These are phyloP conservation scores for Suaeda aralocaspica DNA, from an alignment of 148 eudicot species.

Conservation along the genomic window DNA sequence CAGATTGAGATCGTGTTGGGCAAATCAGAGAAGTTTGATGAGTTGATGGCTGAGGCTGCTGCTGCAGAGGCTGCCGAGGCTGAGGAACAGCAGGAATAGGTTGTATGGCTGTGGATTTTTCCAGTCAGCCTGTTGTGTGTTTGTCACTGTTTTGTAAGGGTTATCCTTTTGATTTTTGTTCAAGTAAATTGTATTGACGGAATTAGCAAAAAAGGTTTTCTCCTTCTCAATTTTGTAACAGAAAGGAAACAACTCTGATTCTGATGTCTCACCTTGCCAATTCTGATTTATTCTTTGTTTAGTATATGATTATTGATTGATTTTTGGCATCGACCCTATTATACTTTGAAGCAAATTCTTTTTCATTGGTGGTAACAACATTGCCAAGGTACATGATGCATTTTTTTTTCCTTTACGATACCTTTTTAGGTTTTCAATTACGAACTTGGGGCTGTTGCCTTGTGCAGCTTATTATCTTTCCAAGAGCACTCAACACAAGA, in stretches of 20 bases:
- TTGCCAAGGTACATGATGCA: no score
- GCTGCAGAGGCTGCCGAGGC: constrained; percentile 41
- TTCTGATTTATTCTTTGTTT: not conserved
- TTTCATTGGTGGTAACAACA: no score
- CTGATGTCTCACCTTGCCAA: constrained; percentile 3
- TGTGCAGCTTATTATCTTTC: no score
- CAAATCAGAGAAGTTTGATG: constrained; percentile 79
- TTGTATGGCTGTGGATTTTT: not conserved
- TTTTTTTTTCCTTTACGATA: no score
- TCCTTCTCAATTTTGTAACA: constrained; percentile 18
- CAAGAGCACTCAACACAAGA: no score
- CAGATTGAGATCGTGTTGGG: constrained; percentile 80
- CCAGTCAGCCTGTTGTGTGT: not conserved
- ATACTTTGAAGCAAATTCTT: not conserved
- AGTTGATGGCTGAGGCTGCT: constrained; percentile 73
- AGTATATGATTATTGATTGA: not conserved
- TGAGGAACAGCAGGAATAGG: constrained; percentile 38
- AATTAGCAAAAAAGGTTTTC: constrained; percentile 2
- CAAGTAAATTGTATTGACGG: constrained; percentile 15
- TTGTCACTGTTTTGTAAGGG: not conserved
- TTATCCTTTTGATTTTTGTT: constrained; percentile 6
- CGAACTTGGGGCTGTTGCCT: no score
- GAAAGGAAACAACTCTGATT: not conserved
- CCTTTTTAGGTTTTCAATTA: no score
- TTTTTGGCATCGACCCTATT: not conserved